Base-by-base conservation (phyloP, 1,284 basidiomycete species). In the Cutaneotrichosporon dermatis region DNA sequence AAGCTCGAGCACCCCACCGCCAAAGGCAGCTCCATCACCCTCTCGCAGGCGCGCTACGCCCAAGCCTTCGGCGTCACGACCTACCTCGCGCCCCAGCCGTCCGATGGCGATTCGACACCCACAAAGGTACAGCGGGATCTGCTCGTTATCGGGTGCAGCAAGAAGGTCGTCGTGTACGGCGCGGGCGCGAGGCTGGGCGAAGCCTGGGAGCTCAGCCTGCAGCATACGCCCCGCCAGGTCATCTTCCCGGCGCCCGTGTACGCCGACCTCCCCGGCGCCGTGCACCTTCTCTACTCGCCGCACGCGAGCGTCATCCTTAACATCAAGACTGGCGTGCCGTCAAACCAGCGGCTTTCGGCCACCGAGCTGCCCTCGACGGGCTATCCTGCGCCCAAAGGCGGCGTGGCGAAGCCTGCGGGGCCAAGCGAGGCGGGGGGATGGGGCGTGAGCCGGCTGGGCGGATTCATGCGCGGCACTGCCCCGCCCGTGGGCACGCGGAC, bases 91-190 rank as follows among this genome's bases (percentile, higher is more conserved):
- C 50, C 48, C 25, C 25, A 54, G 34, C 15, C n/a, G 7, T n/a
- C 40, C 11, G 75, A 9, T 80, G 81, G 60, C 73, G 80, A 12
- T 83, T 86, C 34, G 84, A 49, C 57, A 3, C 57, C 86, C 11
- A 82, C 82, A 3, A 75, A 86, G 13, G 80, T 90, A n/a, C 89
- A 90, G 1, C 83, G 85, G 58, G 75, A 75, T 56, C 59, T 76
- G 43, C 81, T 99, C 8, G 83, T 92, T 4, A 82, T 98, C 6
- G 94, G 92, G 12, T 94, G 92, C 70, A 81, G 88, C 65, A 84
- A 93, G 63, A 91, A 88, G 73, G 83, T 92, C 1, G 85, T 95
- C 2, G 78, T 97, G 10, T 93, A 62, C 51, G 62, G 61, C n/a
- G 69, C 69, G 2, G 69, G 71, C 34, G 35, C 44, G 15, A 16